Base-by-base conservation (phyloP, 306 rosid species). In the Lathyrus sativus region DNA sequence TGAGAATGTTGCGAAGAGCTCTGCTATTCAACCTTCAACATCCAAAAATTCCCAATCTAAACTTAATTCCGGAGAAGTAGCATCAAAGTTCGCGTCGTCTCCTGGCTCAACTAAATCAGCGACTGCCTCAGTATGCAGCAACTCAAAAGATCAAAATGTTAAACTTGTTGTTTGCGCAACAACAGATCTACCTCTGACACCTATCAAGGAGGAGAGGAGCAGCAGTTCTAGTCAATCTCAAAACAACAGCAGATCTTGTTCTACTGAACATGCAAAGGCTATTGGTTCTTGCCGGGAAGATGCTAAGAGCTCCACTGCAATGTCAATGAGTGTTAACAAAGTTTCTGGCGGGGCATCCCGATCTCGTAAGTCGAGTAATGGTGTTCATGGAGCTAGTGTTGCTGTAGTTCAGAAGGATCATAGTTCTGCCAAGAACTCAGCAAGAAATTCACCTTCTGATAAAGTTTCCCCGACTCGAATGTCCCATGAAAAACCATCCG, bases 211-310 rank as follows among this genome's bases (percentile, higher is more conserved):
- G 78, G 98, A 89, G 70, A 84, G 72, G 74, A 91, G 96, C 75
- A 85, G 98, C 77, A 80, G 96, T 67, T 91, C 98, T 67, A 89
- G 98, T 81, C 96, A 87, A 74, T 89, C 98, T 55, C 93, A 91
- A 60, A 90, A 86, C 78, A 91, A 89, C 73, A 89, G 98, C 75
- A 83, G 86, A 60, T 89, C 97, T 46, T 89, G 87, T 84, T 90
- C 91, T 9, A 89, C 84, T 67, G 98, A 91, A 42, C 91, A 85
- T 63, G 82, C 85, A 13, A 89, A 81, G 79, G 69, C 85, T 61
- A 79, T 77, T 58, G 95, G 88, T 33, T 66, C 81, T 59, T 82
- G 82, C 63, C 83, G 75, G 82, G 97, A 91, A 72, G 97, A 91
- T 76, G 85, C 96, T 1, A 89, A 82, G 83, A 87, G 93, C 86